Evolutionary conservation across 768 basidiomycete species (phyloP), one percentile per base, ranked within the genome.

Genomic region (Gloeostereum incarnatum): DNA sequence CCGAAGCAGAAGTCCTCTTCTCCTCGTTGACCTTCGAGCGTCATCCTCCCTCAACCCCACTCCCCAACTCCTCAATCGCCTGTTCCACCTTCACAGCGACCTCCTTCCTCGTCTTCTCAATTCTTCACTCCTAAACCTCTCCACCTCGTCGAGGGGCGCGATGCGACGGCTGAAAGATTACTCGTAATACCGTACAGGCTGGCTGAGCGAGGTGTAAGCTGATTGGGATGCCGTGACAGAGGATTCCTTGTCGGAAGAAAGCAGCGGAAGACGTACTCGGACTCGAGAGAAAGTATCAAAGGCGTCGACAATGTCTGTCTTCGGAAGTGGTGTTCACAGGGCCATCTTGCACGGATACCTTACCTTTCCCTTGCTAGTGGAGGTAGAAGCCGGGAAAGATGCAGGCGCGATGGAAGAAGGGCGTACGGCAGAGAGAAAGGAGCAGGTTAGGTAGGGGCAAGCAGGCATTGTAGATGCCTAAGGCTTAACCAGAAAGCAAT

Each of bases 111-210:
- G 47, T 58, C 16, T 55, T 33, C 82, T 54, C 31, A 87, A 59
- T 6, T 52, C 61, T 19, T 61, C 61, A 44, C 78, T 73, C 3
- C 82, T 82, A 35, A 61, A 65, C 44, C 76, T 79, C 22, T 76
- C 68, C 20, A 86, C 63, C 1, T 62, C 66, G 47, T 86, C 83
- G 17, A 85, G 62, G 42, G 66, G 61, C 8, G 62, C 49, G 14
- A 87, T 56, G 18, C 86, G 62, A 27, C 63, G 57, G 36, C 65
- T 65, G 13, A 85, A 57, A 14, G 69, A 66, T 46, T 82, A 68
- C 46, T 78, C 73, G 56, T 81, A 78, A 44, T 64, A 68, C 39
- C 75, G 75, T 26, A 85, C 58, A 0, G 75, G 68, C 19, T 72
- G 68, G 52, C 84, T 86, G 33, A 52, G 57, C 7, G 71, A 47